Conservation (phyloP, 352 stramenopile species). For the Globisporangium paroecandrum region DNA sequence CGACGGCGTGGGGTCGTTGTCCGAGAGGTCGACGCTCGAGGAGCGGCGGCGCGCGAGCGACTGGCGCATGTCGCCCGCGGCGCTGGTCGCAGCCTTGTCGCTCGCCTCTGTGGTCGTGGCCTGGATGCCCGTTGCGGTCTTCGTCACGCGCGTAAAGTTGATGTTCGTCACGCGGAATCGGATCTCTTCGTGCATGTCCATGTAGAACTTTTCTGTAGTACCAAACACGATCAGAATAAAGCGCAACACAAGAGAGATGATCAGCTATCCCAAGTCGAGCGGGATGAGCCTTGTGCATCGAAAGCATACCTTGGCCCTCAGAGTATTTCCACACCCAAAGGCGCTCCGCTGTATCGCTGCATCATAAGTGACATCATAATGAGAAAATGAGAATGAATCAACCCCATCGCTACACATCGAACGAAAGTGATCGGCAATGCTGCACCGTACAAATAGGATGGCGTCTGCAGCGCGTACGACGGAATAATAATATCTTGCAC, state of each 20-base stretch:
- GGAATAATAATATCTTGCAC: constrained; percentile 89
- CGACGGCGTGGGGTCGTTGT: constrained; percentile 77
- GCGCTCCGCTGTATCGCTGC: constrained; percentile 67
- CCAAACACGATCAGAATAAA: background rate
- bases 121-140: constrained; percentile 86
- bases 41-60: constrained; percentile 66
- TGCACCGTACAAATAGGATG: constrained; percentile 74
- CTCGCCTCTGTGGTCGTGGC: constrained; percentile 81
- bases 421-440: background rate
- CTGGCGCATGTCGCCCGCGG: constrained; percentile 66
- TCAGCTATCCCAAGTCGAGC: background rate
- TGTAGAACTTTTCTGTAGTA: constrained; percentile 75
- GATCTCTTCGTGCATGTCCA: constrained; percentile 86
- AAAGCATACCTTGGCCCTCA: constrained; percentile 52
- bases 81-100: constrained; percentile 42
- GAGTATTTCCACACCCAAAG: constrained; percentile 88
- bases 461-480: constrained; percentile 84
- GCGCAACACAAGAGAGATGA: background rate
- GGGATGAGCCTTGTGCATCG: no score
- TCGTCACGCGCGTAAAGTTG: constrained; percentile 87
- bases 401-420: background rate
- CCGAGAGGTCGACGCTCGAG: constrained; percentile 81
- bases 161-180: constrained; percentile 86
- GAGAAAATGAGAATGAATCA: background rate
- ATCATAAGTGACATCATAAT: background rate